Percentiles rank a stretch among this genome's conserved stretches.
Evolutionary conservation across 1,139 yeast species (phyloP).

Genomic region (Insectozyma bohioensis): DNA sequence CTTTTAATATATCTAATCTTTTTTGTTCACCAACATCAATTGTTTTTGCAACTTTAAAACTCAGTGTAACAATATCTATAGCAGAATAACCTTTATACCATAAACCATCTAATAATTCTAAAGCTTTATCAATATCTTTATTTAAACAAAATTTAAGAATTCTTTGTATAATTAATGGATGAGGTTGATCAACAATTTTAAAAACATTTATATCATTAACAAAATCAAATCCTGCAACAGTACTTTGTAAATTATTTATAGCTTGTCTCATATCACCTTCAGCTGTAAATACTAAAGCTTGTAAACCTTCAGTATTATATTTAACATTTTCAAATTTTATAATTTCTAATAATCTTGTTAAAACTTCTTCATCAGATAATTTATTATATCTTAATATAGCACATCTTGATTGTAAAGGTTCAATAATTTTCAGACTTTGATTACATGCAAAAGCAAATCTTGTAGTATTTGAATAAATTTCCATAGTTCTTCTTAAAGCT

Average conservation of each 20-base stretch:
- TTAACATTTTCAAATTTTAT: slow-evolving; percentile 69
- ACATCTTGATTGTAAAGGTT: slow-evolving; percentile 95
- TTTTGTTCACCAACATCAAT: slow-evolving; percentile 65
- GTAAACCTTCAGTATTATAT: slow-evolving; percentile 86
- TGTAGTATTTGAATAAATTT: slow-evolving; percentile 87
- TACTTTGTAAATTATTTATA: slow-evolving; percentile 86
- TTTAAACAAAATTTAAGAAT: slow-evolving; percentile 59
- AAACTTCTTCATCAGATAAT: slow-evolving; percentile 80
- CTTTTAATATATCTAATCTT: slow-evolving; percentile 74
- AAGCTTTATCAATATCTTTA: slow-evolving; percentile 62
- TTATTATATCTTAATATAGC: slow-evolving; percentile 87
- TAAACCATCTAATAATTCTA: slow-evolving; percentile 63
- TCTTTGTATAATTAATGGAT: slow-evolving; percentile 79
- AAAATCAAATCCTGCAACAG: slow-evolving; percentile 89
- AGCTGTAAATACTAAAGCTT: slow-evolving; percentile 92
- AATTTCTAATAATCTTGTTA: slow-evolving; percentile 72
- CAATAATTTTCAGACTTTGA: slow-evolving; percentile 90
- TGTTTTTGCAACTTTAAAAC: slow-evolving; percentile 83
- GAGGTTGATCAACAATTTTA: slow-evolving; percentile 95
- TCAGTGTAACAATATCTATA: slow-evolving; percentile 86
- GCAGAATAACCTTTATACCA: slow-evolving; percentile 95
- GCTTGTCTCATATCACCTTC: slow-evolving; percentile 99
- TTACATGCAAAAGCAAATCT: slow-evolving; percentile 98
- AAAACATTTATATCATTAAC: slow-evolving; percentile 91
- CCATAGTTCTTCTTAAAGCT: slow-evolving; percentile 97